A percentile compares a stretch with the other conserved stretches of the same genome.
Conservation (phyloP, 345 rosid species). For the Cardamine chenopodiifolia region DNA sequence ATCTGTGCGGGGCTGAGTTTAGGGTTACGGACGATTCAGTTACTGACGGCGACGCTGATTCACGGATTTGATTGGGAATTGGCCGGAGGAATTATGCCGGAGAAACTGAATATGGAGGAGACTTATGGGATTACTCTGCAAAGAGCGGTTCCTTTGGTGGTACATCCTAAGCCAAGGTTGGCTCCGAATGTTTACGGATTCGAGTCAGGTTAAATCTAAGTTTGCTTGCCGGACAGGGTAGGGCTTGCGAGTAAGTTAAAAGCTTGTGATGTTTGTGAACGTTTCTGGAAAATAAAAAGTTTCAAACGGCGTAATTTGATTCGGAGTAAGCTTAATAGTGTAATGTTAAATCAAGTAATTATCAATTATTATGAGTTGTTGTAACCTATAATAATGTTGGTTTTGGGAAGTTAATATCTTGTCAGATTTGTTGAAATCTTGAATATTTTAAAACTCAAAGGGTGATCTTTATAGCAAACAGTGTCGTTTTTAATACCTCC, state of each 20-base stretch:
- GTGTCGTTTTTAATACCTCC: background rate
- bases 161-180: constrained; percentile 66
- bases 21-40: constrained; percentile 73
- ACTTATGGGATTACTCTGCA: constrained; percentile 76
- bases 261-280: background rate
- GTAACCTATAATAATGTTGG: background rate
- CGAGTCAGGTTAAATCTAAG: constrained; percentile 1
- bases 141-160: constrained; percentile 61
- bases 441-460: background rate
- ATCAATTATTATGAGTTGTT: background rate
- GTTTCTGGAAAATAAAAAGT: background rate
- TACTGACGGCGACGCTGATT: constrained; percentile 60
- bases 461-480: background rate
- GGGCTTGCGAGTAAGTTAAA: background rate
- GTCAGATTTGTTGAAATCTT: background rate
- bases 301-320: background rate
- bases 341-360: background rate
- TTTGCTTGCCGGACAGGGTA: constrained; percentile 12
- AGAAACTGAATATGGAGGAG: constrained; percentile 72
- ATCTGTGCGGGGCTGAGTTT: constrained; percentile 78
- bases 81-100: constrained; percentile 50
- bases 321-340: background rate
- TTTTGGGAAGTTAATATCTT: background rate
- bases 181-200: constrained; percentile 39
- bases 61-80: constrained; percentile 84